Evolutionary conservation across 1,139 yeast genomes (phyloP), one percentile per base, ranked within the genome.

Genomic region (Arxiozyma slooffiae): DNA sequence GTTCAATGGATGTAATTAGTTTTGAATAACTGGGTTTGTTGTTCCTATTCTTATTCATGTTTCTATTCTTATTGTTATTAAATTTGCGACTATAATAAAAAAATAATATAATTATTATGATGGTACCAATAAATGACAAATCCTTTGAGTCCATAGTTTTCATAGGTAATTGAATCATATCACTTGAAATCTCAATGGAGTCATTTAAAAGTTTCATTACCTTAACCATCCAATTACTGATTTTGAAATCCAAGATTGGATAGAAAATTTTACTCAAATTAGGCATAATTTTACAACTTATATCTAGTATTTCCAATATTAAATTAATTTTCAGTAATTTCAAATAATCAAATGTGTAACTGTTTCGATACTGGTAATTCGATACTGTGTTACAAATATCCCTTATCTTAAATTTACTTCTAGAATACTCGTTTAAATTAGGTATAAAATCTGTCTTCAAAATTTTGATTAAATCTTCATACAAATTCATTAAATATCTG

Each of bases 201-300:
- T 26, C 38, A 9, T 30, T 26, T 14, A 38, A 39, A 18, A 44
- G 18, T 7, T 18, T 20, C 8, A 37, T 23, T 2, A 44, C 20
- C 9, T 26, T 26, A 18, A 3, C 21, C 16, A 8, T 23, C 41
- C 47, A 44, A 24, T 24, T 16, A 18, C 20, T 16, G 9, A 38
- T 14, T 5, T 39, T 26, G 7, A 45, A 45, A 45, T 45, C 30
- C 30, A 45, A 30, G 7, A 45, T 39, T 9, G 48, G 43, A 26
- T 18, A 30, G 5, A 45, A 45, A 39, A 24, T 20, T 20, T 20
- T 5, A 18, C 30, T 30, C 5, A 39, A 20, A 20, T 39, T 23
- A 2, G 26, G 37, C 17, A 45, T 14, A 30, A 21, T 14, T 20
- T 26, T n/a, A n/a, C 24, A 21, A 38, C 37, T 18, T 39, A 14